Conservation (phyloP, 78 protist species). For the Emiliania huxleyi region DNA sequence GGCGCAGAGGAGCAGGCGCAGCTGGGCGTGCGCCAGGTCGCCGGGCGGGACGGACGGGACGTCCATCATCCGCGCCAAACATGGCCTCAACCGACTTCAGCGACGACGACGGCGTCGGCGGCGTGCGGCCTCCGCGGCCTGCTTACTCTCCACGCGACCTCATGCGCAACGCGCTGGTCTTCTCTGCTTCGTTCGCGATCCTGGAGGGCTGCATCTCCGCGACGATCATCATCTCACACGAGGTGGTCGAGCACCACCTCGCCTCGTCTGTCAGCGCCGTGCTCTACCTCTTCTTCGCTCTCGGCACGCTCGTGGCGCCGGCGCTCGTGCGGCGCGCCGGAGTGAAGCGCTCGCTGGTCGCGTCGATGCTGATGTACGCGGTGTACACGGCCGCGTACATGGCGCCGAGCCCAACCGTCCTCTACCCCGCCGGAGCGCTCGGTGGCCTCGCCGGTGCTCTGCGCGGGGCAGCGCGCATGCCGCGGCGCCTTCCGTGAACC, state of each 20-base stretch:
- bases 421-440: background rate
- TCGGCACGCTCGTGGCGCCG: background rate
- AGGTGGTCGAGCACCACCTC: background rate
- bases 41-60: too few species aligned
- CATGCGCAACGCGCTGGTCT: background rate
- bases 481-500: too few species aligned
- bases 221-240: background rate
- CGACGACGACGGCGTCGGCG: too few species aligned
- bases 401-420: background rate
- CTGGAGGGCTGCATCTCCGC: background rate
- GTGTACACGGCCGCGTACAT: background rate
- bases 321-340: background rate
- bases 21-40: too few species aligned
- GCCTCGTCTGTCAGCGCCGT: background rate
- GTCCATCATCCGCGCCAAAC: too few species aligned
- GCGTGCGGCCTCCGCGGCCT: too few species aligned
- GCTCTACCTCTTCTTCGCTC: background rate
- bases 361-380: background rate
- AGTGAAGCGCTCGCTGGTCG: background rate
- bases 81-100: too few species aligned
- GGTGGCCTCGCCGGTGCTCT: background rate
- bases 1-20: too few species aligned
- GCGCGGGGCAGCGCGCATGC: too few species aligned
- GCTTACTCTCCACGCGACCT: too few species aligned
- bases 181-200: background rate